These are phyloP conservation scores for Scheffersomyces coipomensis DNA, from an alignment of 805 yeast species.

Conservation along the genomic window DNA sequence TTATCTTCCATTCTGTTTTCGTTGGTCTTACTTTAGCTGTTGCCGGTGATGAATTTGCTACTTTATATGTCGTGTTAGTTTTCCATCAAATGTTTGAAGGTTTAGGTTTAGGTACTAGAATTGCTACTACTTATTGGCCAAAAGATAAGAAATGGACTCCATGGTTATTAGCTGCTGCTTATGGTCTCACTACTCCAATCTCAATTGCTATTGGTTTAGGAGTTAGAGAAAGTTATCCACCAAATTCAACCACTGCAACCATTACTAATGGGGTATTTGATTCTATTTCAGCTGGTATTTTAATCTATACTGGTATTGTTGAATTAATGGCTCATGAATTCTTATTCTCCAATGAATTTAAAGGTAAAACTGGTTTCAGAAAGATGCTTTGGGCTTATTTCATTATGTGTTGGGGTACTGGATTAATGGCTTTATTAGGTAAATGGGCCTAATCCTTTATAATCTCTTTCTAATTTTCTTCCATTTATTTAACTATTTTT, in stretches of 20 bases:
- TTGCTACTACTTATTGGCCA: slow-evolving; percentile 39
- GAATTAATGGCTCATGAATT: slow-evolving; percentile 81
- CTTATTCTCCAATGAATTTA: slow-evolving; percentile 59
- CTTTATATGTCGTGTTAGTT: slow-evolving; percentile 66
- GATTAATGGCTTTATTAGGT: slow-evolving; percentile 74
- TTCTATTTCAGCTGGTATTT: slow-evolving; percentile 73
- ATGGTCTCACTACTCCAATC: slow-evolving; percentile 63
- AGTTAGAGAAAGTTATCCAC: slow-evolving; percentile 60
- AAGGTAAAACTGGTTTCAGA: slow-evolving; percentile 53
- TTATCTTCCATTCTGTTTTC: slow-evolving; percentile 79
- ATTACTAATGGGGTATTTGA: slow-evolving; percentile 74
- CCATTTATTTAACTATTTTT: too few species aligned
- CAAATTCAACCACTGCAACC: slow-evolving; percentile 56
- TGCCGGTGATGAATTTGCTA: slow-evolving; percentile 71
- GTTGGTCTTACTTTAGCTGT: slow-evolving; percentile 78
- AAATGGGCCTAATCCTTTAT: slow-evolving; percentile 50
- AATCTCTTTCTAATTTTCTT: too few species aligned
- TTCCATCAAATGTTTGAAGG: slow-evolving; percentile 87
- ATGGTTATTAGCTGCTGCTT: slow-evolving; percentile 53
- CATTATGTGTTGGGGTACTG: slow-evolving; percentile 65
- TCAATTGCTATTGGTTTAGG: slow-evolving; percentile 80
- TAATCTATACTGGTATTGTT: slow-evolving; percentile 73
- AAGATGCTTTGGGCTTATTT: slow-evolving; percentile 52
- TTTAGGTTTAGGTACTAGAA: slow-evolving; percentile 76
- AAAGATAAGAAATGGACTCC: slow-evolving; percentile 46